Conservation (phyloP, 2,329 filamentous ascomycete species). For the Botrytis sinoallii region DNA sequence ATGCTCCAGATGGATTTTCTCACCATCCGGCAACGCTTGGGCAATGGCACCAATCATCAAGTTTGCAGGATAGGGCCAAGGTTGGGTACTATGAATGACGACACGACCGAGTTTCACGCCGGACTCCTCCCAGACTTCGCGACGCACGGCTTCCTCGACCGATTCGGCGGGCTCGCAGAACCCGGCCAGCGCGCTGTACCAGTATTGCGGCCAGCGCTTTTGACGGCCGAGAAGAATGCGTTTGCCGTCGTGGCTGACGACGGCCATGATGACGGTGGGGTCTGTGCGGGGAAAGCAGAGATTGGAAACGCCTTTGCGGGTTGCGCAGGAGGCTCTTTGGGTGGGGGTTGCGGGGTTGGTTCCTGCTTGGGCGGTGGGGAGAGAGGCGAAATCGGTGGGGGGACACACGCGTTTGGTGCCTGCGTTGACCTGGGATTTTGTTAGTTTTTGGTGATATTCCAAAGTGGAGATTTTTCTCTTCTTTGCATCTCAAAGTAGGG, state of each 20-base stretch:
- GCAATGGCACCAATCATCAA: conserved; percentile 86
- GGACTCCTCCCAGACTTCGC: conserved; percentile 84
- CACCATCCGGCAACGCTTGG: conserved; percentile 76
- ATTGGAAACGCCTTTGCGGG: conserved; percentile 83
- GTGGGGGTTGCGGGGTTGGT: conserved; percentile 41
- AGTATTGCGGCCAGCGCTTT: conserved; percentile 76
- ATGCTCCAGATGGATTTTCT: conserved; percentile 77
- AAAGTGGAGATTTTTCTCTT: neutral
- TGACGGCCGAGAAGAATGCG: conserved; percentile 71
- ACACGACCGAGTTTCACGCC: conserved; percentile 75
- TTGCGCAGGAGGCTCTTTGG: conserved; percentile 69
- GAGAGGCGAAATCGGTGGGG: conserved; percentile 56
- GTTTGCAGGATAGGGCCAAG: conserved; percentile 83
- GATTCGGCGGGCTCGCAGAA: conserved; percentile 85
- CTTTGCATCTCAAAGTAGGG: neutral
- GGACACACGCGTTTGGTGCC: conserved; percentile 81
- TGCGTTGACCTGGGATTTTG: conserved; percentile 48
- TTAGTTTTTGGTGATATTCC: neutral
- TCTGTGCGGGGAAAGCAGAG: conserved; percentile 86
- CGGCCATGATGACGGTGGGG: conserved; percentile 86
- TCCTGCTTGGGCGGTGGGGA: conserved; percentile 41
- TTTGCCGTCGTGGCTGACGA: conserved; percentile 76
- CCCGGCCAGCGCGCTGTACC: conserved; percentile 86
- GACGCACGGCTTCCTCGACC: conserved; percentile 77
- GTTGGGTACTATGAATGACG: conserved; percentile 78